Evolutionary conservation across 495 filamentous ascomycete species (phyloP), one percentile per base, ranked within the genome.

Genomic region (Pseudoneurospora amorphoporcata): DNA sequence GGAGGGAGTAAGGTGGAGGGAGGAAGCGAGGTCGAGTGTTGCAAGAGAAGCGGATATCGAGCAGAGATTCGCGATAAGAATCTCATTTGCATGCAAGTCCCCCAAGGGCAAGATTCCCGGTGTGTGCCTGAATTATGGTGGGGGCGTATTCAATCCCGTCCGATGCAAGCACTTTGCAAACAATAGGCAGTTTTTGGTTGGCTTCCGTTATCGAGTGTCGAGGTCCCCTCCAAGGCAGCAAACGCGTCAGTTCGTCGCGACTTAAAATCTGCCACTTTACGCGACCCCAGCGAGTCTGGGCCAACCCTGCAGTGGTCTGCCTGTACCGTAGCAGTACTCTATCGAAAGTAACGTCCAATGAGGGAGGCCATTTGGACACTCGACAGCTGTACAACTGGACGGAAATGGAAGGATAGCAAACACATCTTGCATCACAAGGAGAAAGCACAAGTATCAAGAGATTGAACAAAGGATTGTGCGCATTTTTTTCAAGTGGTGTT

Each of bases 1-100:
- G 58, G 76, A 76, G 76, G 41, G 45, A 14, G 23, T 32, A 10
- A 61, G 72, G 69, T 71, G 72, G 14, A n/a, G 32, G 42, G 72
- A 17, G 19, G 39, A 14, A 53, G 39, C 32, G 42, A 42, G n/a
- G 29, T 23, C 29, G 29, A n/a, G 42, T 23, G 68, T 40, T 37
- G 65, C 19, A 37, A 69, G 29, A 16, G 29, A 47, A 37, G 19
- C 39, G 70, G 41, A 29, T 71, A 45, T 45, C 45, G n/a, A n/a
- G n/a, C n/a, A n/a, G n/a, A 23, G 29, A 35, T 61, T 17, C 53
- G 29, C 23, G 53, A 35, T 61, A 61, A 61, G 53, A 16, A 32
- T 29, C 19, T 3, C 19, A 58, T 58, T 9, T 9, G 19, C 29
- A 58, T 32, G 12, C 3, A 16, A 42, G 39, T 4, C 3, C 39